Evolutionary conservation across 345 rosid genomes (phyloP), one percentile per base, ranked within the genome.

Genomic region (Lepidium aucheri): DNA sequence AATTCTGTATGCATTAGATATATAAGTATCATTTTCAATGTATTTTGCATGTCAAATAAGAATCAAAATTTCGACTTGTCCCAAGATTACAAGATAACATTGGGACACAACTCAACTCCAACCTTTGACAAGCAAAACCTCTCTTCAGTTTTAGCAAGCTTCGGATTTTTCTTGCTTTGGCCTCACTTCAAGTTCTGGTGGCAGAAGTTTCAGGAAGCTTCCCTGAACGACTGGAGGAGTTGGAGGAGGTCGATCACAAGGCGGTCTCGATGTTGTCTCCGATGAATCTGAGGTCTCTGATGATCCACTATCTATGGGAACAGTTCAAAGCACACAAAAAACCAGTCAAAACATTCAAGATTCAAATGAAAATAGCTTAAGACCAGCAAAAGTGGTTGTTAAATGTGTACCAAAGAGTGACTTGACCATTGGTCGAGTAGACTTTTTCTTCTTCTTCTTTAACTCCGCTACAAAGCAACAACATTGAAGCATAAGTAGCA

Each of bases 381-480:
- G 32, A 39, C 3, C 46, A 56, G 32, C 18, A 38, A 56, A 45
- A 39, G 20, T n/a, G n/a, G n/a, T n/a, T n/a, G 20, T 38, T 56
- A 28, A 17, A n/a, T 4, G 54, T 22, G 34, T 74, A 91, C 97
- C 97, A 35, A 91, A 91, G 65, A 91, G 88, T 47, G 96, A 70
- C 83, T 85, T 91, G 74, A 91, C 53, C 24, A 89, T 82, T 38
- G 95, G 97, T 74, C 84, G 80, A 67, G 70, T 86, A 22, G 82
- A 71, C 70, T 82, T 91, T 73, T 53, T 81, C 73, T 88, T 88
- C 73, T 88, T 88, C 81, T 91, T 91, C 84, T 88, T 91, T 80
- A 91, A 74, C 74, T 91, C 93, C 60, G 90, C 98, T 89, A n/a
- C 16, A 57, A 43, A 38, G 41, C 4, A 22, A 47, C 4, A 22